Conservation (phyloP, 768 basidiomycete species). For the Crucibulum laeve region DNA sequence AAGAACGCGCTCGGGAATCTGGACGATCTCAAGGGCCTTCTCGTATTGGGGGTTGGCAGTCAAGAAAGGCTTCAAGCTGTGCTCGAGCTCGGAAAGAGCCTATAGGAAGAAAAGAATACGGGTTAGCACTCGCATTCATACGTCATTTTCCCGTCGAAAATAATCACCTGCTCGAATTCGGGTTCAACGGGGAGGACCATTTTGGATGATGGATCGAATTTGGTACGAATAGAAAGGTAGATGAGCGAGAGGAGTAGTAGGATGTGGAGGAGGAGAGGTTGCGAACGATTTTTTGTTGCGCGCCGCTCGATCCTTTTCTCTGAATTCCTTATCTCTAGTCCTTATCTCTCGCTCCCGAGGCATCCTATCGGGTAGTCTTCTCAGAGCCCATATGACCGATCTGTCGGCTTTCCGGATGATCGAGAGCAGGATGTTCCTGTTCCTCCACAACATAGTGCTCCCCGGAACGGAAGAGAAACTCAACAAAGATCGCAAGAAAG, state of each 20-base stretch:
- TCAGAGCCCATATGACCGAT: background rate
- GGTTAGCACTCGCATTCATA: background rate
- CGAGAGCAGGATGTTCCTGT: no score
- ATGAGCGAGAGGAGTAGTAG: background rate
- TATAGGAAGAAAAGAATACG: slow-evolving; percentile 15
- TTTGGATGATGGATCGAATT: slow-evolving; percentile 4
- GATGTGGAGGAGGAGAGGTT: slow-evolving; percentile 6
- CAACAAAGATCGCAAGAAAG: background rate
- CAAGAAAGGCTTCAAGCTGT: slow-evolving; percentile 62
- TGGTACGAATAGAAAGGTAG: slow-evolving; percentile 2
- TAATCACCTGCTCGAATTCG: slow-evolving; percentile 64
- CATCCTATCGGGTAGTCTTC: background rate
- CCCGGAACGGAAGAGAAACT: no score
- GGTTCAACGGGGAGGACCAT: slow-evolving; percentile 54
- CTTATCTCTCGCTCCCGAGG: slow-evolving; percentile 9
- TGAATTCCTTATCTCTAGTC: slow-evolving; percentile 19
- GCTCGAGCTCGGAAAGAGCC: slow-evolving; percentile 64
- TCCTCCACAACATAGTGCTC: no score
- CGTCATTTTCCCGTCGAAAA: background rate
- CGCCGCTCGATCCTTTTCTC: slow-evolving; percentile 10
- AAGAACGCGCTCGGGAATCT: slow-evolving; percentile 49
- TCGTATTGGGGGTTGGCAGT: slow-evolving; percentile 62
- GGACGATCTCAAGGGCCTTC: slow-evolving; percentile 61
- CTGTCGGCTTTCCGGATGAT: background rate
- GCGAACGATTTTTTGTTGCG: background rate